Base-by-base conservation (phyloP, 83 land plant species). In the Picea mariana region DNA sequence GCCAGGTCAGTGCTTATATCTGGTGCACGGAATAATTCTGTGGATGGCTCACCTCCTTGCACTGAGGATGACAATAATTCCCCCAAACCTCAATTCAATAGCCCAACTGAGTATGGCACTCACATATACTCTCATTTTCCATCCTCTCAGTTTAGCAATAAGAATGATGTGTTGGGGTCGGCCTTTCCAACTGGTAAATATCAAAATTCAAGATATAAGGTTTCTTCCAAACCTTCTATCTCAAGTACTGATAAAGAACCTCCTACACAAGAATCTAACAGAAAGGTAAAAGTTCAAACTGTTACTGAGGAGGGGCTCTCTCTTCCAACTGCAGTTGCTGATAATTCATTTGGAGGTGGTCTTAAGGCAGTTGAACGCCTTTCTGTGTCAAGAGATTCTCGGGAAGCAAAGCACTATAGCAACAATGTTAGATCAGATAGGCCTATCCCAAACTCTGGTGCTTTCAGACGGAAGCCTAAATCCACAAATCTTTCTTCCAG, bases 1-100 rank as follows among this genome's bases (percentile, higher is more conserved):
- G 92, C 92, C 27, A 87, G 89, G 75, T 80, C 85, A 20, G 82
- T 91, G 62, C 75, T 91, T 1, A 63, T 89, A 47, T 84, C 80
- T 80, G 87, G 89, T 55, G 76, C 84, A 38, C 80, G 90, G 78
- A 86, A 85, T 59, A 89, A 80, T 76, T 83, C 86, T 60, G 62
- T 87, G 31, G 91, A 91, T 85, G 82, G 78, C 15, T 31, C 89
- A 67, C 81, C 85, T 61, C 49, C 87, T 60, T 89, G 85, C 75
- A 23, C 87, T 26, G 92, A 89, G 60, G 90, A 90, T 67, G 87
- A 87, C 17, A 83, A 55, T 59, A 78, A 79, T 66, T 78, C 76
- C 63, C 72, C 90, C 16, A 75, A 65, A 58, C 77, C 73, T 24
- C 80, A 67, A 17, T 65, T 86, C 27, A 78, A 44, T 16, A 83